Evolutionary conservation across 225 moss, liverwort and hornwort species (phyloP).

Genomic region (Pleurozium schreberi): DNA sequence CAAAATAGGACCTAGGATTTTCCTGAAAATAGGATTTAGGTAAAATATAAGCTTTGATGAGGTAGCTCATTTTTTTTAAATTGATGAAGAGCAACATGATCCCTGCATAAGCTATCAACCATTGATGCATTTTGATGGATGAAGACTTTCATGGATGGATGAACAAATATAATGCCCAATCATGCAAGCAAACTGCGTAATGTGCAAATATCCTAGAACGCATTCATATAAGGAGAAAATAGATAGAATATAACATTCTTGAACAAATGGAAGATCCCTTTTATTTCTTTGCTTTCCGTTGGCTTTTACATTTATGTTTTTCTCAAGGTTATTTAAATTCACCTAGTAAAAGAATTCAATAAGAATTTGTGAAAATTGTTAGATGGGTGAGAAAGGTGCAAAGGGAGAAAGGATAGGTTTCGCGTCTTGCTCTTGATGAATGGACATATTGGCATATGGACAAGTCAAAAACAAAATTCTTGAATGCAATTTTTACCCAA

Average conservation of each 20-base stretch:
- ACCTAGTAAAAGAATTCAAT: rapidly evolving
- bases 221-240: background rate
- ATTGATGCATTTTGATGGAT: no score
- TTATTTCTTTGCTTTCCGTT: rapidly evolving
- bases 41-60: no score
- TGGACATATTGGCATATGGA: background rate
- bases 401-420: background rate
- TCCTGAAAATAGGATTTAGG: no score
- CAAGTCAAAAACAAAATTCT: background rate
- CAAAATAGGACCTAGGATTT: no score
- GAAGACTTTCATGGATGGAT: background rate
- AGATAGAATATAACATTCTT: background rate
- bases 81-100: no score
- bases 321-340: background rate
- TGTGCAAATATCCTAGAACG: rapidly evolving
- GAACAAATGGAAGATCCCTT: background rate
- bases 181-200: rapidly evolving
- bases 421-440: no score
- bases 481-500: background rate
- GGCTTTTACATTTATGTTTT: background rate
- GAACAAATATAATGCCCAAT: background rate
- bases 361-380: background rate
- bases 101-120: no score
- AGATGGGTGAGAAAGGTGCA: background rate
- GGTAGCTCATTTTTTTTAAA: no score